These are phyloP conservation scores for Nigrospora osmanthi DNA, from an alignment of 2,329 filamentous ascomycete genomes.

Conservation along the genomic window DNA sequence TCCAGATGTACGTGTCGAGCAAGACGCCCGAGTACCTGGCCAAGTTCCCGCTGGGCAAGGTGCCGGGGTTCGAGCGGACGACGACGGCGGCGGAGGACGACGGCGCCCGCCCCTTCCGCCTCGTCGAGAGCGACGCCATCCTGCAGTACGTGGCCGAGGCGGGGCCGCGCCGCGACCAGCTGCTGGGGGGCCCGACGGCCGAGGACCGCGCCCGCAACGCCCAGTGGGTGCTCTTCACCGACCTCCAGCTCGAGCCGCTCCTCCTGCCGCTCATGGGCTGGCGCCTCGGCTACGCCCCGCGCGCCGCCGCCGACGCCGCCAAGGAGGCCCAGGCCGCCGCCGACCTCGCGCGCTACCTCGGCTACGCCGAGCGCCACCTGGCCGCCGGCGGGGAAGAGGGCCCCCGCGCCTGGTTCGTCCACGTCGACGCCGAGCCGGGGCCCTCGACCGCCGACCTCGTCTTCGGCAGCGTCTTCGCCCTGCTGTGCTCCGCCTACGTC, in stretches of 20 bases:
- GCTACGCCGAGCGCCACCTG: background rate
- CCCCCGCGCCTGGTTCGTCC: background rate
- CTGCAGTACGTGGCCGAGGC: conserved; percentile 25
- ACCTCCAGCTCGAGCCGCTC: conserved; percentile 1
- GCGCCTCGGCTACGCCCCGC: background rate
- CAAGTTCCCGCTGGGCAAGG: conserved; percentile 30
- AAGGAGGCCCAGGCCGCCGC: background rate
- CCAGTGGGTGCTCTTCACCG: conserved; percentile 24
- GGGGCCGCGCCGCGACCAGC: conserved; percentile 20
- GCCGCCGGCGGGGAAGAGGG: background rate
- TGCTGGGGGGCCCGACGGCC: conserved; percentile 20
- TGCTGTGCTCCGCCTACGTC: background rate
- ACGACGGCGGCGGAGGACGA: too few relatives aligned
- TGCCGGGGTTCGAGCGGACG: conserved; percentile 25
- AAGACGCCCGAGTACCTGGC: conserved; percentile 22
- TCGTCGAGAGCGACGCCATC: conserved; percentile 27
- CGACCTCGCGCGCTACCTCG: background rate
- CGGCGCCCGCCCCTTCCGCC: too few relatives aligned
- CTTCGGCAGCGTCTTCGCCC: background rate
- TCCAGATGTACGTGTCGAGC: conserved; percentile 21
- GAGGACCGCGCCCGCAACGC: conserved; percentile 22
- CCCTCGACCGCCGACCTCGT: background rate
- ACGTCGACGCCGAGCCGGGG: background rate
- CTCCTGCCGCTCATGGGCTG: background rate
- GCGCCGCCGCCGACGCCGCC: background rate